These are phyloP conservation scores for Nyssa sinensis DNA, from an alignment of 148 eudicot genomes.

Conservation along the genomic window DNA sequence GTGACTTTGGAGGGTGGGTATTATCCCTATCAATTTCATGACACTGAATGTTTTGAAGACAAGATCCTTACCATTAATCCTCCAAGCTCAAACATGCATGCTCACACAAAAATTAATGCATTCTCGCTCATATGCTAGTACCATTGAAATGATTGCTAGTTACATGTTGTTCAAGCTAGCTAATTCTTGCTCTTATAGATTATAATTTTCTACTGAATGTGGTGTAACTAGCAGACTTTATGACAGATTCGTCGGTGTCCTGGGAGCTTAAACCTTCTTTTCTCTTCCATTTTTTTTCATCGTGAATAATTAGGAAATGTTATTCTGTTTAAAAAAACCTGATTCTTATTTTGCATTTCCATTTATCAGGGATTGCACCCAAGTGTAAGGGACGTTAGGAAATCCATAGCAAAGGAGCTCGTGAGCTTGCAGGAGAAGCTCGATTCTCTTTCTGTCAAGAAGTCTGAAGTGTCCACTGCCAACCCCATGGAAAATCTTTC, in stretches of 20 bases:
- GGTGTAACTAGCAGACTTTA: background rate
- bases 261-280: background rate
- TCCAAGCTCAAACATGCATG: background rate
- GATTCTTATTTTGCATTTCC: background rate
- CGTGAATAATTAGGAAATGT: background rate
- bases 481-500: background rate
- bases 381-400: conserved; percentile 54
- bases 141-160: background rate
- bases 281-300: background rate
- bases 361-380: conserved; percentile 56
- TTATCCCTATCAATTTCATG: background rate
- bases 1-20: background rate
- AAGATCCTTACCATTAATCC: background rate
- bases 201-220: too few species aligned
- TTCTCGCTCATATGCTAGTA: background rate
- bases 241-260: background rate
- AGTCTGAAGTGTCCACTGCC: conserved; percentile 1
- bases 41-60: background rate
- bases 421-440: conserved; percentile 63
- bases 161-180: background rate
- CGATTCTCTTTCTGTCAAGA: conserved; percentile 34
- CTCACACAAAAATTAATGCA: background rate
- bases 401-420: conserved; percentile 66
- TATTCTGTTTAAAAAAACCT: background rate
- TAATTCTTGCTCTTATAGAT: background rate